Base-by-base conservation (phyloP, 2,329 filamentous ascomycete species). In the Gliomastix tumulicola region DNA sequence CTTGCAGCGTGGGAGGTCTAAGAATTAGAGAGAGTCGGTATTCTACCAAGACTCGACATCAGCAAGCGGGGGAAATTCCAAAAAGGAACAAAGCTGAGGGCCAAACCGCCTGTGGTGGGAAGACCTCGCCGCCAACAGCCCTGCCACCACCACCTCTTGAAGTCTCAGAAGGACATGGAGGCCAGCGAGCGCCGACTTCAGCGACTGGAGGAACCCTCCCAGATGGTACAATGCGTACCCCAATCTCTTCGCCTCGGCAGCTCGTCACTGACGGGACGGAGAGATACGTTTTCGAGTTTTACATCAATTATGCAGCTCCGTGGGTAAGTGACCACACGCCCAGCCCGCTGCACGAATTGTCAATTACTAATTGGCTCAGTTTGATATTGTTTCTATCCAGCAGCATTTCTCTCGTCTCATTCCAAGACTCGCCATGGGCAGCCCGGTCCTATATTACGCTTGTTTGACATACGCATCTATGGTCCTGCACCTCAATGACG, bases 391-490 rank as follows among this genome's bases (percentile, higher is more conserved):
- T 8, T 34, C 32, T 7, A 18, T 18, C 16, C 32, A 16, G 7
- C 15, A 16, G 19, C 32, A 34, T 5, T 38, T 38, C 15, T 8
- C 21, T 13, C 30, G 27, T 6, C 17, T 19, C 11, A 31, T 38
- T 7, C 30, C 32, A 6, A 19, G 22, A 18, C 18, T 38, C 13
- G 36, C 36, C 5, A 16, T 38, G 15, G 18, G 7, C 18, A 18
- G 34, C 10, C 31, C 31, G 13, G 36, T 32, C 12, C 31, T 38
- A 7, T 38, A 34, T 20, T n/a, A 22, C 10, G 36, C 36, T 11
- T 38, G 36, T 21, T 22, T 38, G 18, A 22, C 36, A 12, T 38
- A 32, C 23, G 30, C 36, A 13, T 38, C 36, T 10, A 18, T 22
- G 13, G 30, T 38, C 4, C 36, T 38, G 6, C 19, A 15, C 21